Evolutionary conservation across 179 eudicot genomes (phyloP).

Genomic region (Drosera spatulata): DNA sequence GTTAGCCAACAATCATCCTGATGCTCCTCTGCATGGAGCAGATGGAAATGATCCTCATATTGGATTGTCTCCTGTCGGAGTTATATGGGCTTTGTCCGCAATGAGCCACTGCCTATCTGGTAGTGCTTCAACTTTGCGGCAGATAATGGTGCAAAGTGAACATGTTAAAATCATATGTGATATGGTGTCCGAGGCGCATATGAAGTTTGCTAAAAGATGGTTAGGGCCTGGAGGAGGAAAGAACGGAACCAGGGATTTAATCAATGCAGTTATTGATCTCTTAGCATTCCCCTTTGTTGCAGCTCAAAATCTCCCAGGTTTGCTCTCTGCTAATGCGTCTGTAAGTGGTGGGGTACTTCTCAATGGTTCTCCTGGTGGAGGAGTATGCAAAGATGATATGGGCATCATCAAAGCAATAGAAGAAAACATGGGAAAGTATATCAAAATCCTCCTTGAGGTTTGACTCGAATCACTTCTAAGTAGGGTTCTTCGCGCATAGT

Average conservation of each 20-base stretch:
- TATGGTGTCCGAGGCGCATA: constrained; percentile 66
- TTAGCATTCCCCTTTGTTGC: constrained; percentile 98
- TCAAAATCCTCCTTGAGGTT: constrained; percentile 80
- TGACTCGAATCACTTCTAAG: too few species aligned
- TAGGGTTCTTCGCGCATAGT: too few species aligned
- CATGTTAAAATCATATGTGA: constrained; percentile 57
- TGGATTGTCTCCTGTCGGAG: constrained; percentile 87
- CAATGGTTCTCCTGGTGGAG: constrained; percentile 92
- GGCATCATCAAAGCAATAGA: constrained; percentile 76
- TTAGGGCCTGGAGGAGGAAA: constrained; percentile 87
- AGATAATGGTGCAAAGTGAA: constrained; percentile 62
- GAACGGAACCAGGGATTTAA: constrained; percentile 52
- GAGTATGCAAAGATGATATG: constrained; percentile 68
- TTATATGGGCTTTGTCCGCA: constrained; percentile 82
- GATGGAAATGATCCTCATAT: constrained; percentile 28
- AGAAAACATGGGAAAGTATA: constrained; percentile 60
- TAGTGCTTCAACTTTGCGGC: constrained; percentile 69
- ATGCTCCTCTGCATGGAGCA: constrained; percentile 27
- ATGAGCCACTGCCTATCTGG: constrained; percentile 84
- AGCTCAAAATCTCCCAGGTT: constrained; percentile 56
- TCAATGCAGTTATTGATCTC: constrained; percentile 76
- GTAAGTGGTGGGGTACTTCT: constrained; percentile 81
- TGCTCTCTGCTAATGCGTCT: constrained; percentile 86
- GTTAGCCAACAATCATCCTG: constrained; percentile 30
- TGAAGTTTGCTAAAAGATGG: constrained; percentile 68